Evolutionary conservation across 1,284 basidiomycete genomes (phyloP).

Genomic region (Phellopilus nigrolimitatus): DNA sequence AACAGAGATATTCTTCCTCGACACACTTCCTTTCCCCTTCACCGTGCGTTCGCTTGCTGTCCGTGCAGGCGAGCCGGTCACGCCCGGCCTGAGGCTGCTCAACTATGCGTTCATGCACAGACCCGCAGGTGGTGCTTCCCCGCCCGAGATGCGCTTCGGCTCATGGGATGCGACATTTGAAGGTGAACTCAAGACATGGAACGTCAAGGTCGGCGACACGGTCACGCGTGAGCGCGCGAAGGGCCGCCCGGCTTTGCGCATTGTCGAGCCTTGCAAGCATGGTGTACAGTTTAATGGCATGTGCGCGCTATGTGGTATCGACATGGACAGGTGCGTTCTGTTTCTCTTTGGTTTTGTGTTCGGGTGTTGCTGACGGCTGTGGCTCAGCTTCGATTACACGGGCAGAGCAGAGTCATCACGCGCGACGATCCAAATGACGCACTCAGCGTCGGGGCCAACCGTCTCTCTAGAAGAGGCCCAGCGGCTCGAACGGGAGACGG

Average conservation of each 20-base stretch:
- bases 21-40: slow-evolving; percentile 73
- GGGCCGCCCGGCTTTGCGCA: slow-evolving; percentile 53
- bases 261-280: slow-evolving; percentile 89
- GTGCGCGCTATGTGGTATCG: slow-evolving; percentile 91
- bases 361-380: background rate
- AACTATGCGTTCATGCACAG: slow-evolving; percentile 72
- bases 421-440: slow-evolving; percentile 83
- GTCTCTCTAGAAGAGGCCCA: slow-evolving; percentile 84
- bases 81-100: slow-evolving; percentile 70
- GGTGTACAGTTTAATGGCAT: slow-evolving; percentile 89
- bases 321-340: slow-evolving; percentile 78
- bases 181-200: slow-evolving; percentile 67
- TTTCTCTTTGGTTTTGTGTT: slow-evolving; percentile 19
- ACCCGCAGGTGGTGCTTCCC: slow-evolving; percentile 33
- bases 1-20: slow-evolving; percentile 66
- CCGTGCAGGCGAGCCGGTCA: slow-evolving; percentile 39
- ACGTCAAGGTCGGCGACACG: slow-evolving; percentile 52
- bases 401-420: slow-evolving; percentile 77
- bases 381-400: slow-evolving; percentile 74
- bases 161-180: slow-evolving; percentile 85
- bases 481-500: slow-evolving; percentile 80
- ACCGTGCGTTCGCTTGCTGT: slow-evolving; percentile 65
- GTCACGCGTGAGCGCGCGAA: slow-evolving; percentile 53
- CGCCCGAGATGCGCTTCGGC: slow-evolving; percentile 68
- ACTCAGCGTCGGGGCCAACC: slow-evolving; percentile 73